Evolutionary conservation across 495 filamentous ascomycete species (phyloP).

Genomic region (Parathielavia appendiculata): DNA sequence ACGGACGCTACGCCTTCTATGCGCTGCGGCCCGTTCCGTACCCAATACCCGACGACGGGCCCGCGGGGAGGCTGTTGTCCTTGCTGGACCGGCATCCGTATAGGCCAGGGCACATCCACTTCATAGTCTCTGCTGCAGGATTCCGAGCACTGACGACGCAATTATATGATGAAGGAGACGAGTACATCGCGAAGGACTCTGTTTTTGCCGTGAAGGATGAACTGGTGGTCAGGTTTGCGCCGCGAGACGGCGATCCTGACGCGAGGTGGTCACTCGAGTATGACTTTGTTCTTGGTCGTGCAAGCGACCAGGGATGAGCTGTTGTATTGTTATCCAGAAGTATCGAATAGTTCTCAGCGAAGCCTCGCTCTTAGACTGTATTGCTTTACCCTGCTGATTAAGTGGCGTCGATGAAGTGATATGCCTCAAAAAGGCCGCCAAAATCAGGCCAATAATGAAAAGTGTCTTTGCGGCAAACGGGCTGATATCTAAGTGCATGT

Average conservation of each 20-base stretch:
- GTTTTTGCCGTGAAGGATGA: slow-evolving; percentile 78
- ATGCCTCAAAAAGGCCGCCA: neutral
- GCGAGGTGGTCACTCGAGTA: slow-evolving; percentile 57
- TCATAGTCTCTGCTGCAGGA: slow-evolving; percentile 46
- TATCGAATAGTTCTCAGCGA: neutral
- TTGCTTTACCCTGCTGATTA: neutral
- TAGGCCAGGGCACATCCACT: slow-evolving; percentile 74
- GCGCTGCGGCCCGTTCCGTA: slow-evolving; percentile 67
- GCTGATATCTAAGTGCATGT: neutral
- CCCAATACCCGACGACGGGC: slow-evolving; percentile 63
- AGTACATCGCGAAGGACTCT: slow-evolving; percentile 58
- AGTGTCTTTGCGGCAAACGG: neutral
- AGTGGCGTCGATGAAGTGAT: neutral
- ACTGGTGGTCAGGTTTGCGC: slow-evolving; percentile 61
- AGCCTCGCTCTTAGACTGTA: neutral
- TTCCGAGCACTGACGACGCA: slow-evolving; percentile 61
- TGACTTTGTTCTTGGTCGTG: slow-evolving; percentile 44
- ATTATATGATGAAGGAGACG: slow-evolving; percentile 63
- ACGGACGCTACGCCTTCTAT: slow-evolving; percentile 63
- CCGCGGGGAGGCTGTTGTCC: slow-evolving; percentile 46
- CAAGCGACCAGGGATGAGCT: neutral
- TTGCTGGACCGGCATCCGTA: slow-evolving; percentile 64
- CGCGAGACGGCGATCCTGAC: slow-evolving; percentile 52
- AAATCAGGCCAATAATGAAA: neutral
- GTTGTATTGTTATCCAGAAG: neutral